Conservation (phyloP, 108 stramenopile species). For the Schizochytrium sp. region DNA sequence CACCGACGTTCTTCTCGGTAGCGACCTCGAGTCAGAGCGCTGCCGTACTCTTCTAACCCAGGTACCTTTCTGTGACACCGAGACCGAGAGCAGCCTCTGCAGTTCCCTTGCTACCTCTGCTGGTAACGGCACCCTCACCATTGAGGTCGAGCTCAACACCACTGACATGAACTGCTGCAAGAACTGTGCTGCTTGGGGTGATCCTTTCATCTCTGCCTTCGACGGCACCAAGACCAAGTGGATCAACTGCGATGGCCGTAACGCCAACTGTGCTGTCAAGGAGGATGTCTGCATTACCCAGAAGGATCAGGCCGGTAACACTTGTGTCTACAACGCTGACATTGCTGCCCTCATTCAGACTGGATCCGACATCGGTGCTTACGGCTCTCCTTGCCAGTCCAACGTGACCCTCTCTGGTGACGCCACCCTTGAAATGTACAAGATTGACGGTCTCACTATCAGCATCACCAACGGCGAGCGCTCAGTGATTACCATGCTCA, state of each 20-base stretch:
- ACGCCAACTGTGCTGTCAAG: neutral
- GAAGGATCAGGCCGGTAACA: conserved; percentile 57
- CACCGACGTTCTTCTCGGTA: neutral
- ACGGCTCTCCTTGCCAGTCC: conserved; percentile 58
- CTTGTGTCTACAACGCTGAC: neutral
- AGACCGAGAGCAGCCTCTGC: neutral
- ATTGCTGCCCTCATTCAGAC: neutral
- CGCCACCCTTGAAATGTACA: conserved; percentile 41
- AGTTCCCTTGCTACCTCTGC: neutral
- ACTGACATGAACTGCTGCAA: conserved; percentile 42
- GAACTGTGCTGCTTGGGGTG: conserved; percentile 17
- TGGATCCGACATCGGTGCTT: conserved; percentile 48
- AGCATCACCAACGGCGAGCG: conserved; percentile 59
- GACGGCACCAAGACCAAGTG: conserved; percentile 33
- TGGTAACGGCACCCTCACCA: conserved; percentile 28
- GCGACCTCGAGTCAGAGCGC: neutral
- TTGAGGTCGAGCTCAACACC: neutral
- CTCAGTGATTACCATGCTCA: neutral
- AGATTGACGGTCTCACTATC: neutral
- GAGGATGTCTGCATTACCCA: conserved; percentile 9
- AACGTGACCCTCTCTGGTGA: conserved; percentile 10
- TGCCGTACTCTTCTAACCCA: conserved; percentile 27
- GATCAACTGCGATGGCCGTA: conserved; percentile 57
- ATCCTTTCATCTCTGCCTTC: neutral
- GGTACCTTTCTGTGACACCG: neutral